Percentiles rank a stretch among this genome's conserved stretches.
Evolutionary conservation across 352 stramenopile genomes (phyloP).

Genomic region (Pythium dissimile): DNA sequence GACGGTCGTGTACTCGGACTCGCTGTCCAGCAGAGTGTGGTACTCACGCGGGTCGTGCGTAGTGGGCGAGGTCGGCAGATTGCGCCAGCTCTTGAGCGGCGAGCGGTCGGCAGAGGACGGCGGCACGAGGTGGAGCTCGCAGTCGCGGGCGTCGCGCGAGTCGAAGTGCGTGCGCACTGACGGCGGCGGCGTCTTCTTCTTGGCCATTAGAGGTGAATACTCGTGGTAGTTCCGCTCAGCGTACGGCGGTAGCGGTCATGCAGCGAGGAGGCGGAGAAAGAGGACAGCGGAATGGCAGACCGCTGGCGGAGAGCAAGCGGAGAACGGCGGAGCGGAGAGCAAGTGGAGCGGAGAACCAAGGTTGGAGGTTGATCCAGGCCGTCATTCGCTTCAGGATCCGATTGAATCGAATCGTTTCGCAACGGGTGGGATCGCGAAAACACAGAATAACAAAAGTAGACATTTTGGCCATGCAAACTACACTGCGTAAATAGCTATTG

Average conservation of each 20-base stretch:
- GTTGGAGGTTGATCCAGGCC: neutral
- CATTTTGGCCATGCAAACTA: neutral
- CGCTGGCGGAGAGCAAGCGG: neutral
- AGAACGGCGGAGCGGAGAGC: neutral
- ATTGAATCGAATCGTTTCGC: constrained; percentile 16
- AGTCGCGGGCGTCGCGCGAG: constrained; percentile 42
- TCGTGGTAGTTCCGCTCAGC: neutral
- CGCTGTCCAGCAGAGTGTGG: constrained; percentile 47
- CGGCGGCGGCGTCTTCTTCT: constrained; percentile 4
- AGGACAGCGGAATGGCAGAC: neutral
- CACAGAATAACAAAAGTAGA: neutral
- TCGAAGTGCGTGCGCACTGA: constrained; percentile 65
- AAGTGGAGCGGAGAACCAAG: neutral
- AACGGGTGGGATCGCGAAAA: constrained; percentile 1
- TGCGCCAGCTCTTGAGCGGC: constrained; percentile 72
- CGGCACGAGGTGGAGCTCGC: constrained; percentile 53
- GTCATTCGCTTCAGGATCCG: too few relatives aligned
- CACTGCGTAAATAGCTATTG: constrained; percentile 3
- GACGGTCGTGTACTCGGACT: constrained; percentile 32
- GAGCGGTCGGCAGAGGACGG: constrained; percentile 73
- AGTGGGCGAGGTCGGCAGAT: constrained; percentile 45
- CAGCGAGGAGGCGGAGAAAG: constrained; percentile 1
- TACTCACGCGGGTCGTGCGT: constrained; percentile 19
- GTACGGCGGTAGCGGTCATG: neutral
- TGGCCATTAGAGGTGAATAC: neutral